Base-by-base conservation (phyloP, 192 early-diverging fungal species). In the Helicostylum pulchrum region DNA sequence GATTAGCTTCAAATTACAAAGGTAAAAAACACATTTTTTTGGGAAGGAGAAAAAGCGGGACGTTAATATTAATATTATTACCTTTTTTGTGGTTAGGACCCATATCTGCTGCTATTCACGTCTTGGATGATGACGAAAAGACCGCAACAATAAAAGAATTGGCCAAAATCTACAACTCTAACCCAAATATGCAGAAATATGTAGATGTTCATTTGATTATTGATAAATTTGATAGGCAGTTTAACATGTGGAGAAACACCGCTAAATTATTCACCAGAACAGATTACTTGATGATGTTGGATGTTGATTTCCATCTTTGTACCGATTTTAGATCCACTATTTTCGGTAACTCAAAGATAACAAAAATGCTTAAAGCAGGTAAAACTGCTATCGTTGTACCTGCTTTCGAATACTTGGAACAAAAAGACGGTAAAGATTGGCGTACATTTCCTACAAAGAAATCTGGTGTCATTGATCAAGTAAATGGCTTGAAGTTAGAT, bases 161-260 rank as follows among this genome's bases (percentile, higher is more conserved):
- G 12, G 62, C 77, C 48, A 74, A 72, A 15, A 63, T 85, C 0
- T 76, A 80, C 36, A 70, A 69, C 9, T 53, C 43, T 8, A 77
- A 85, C 30, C 73, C 80, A 0, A 39, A 76, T 21, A 66, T 85
- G 66, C 69, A 67, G 19, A 32, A 80, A 67, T 81, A 74, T 52
- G 77, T 82, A 7, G 83, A 85, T 69, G 43, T 83, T 9, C 83
- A 85, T 64, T 68, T 85, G 2, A 74, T 85, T n/a, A 68, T 83
- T 9, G 83, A 85, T 56, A 67, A 68, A 19, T 85, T 84, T 45
- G 79, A 80, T 53, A 78, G 83, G 21, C 83, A 85, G 58, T 84
- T 85, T 68, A 85, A 85, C 50, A 80, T 81, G 79, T 85, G 81
- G 82, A 72, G 83, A n/a, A 85, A 85, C 43, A 73, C 85, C 3